Evolutionary conservation across 192 early-diverging fungal species (phyloP).

Genomic region (Radiomyces spectabilis): DNA sequence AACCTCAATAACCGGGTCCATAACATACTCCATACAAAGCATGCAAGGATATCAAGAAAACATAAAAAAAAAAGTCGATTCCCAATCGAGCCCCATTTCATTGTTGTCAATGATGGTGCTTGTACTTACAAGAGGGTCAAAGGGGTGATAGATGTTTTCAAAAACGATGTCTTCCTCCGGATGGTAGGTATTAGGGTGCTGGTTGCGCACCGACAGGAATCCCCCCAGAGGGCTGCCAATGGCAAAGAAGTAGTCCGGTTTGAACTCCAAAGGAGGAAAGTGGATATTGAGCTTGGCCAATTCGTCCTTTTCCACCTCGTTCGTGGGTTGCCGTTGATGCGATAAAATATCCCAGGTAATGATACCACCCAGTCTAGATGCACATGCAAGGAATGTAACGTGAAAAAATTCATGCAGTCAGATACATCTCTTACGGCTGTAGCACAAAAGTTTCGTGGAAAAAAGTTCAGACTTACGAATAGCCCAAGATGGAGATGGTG

Average conservation of each 20-base stretch:
- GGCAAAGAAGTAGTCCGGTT: constrained; percentile 32
- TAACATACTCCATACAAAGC: too few species aligned
- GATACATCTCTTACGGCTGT: too few species aligned
- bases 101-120: too few species aligned
- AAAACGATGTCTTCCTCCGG: constrained; percentile 39
- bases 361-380: constrained; percentile 43
- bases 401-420: too few species aligned
- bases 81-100: too few species aligned
- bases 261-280: constrained; percentile 30
- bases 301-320: constrained; percentile 1
- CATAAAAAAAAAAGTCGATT: background rate
- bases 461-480: constrained; percentile 26
- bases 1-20: too few species aligned
- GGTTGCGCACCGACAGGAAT: constrained; percentile 49
- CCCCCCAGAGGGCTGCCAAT: constrained; percentile 40
- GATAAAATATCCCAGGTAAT: constrained; percentile 59
- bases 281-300: constrained; percentile 4
- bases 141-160: constrained; percentile 66
- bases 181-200: constrained; percentile 36
- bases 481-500: constrained; percentile 45
- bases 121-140: constrained; percentile 46
- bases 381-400: too few species aligned
- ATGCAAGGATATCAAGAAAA: background rate
- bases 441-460: background rate
- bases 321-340: constrained; percentile 6